Evolutionary conservation across 495 filamentous ascomycete genomes (phyloP), one percentile per base, ranked within the genome.

Genomic region (Lophiotrema nucula): DNA sequence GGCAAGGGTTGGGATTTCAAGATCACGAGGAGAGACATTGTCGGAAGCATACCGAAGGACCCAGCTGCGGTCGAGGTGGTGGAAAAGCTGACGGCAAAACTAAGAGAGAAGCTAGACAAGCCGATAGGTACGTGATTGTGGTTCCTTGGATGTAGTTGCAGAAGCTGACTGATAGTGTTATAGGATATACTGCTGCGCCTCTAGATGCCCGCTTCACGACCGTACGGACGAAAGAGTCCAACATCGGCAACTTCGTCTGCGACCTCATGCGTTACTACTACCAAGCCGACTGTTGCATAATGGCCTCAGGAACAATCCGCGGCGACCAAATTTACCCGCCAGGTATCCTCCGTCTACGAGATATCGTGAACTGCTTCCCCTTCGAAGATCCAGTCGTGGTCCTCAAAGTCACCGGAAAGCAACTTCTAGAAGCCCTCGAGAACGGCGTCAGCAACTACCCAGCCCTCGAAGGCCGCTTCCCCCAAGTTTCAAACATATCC

Each of bases 341-440:
- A 0, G 91, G 91, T 0, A 76, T 91, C 3, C 67, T 96, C 2
- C 74, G 81, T 12, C 69, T 95, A 26, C 87, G 87, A 56, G 91
- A 96, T 65, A 80, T 96, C 12, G 66, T 75, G 45, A 63, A 70
- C 37, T 69, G 68, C 59, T 96, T 96, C 66, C 91, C 91, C 0
- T 96, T 96, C 58, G 91, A 96, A 65, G 91, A 96, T 50, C 92
- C 91, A 0, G 86, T 92, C 3, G 84, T 95, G 0, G 83, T 93
- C 1, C 73, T 96, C 39, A 82, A 80, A 22, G 73, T 88, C 11
- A 74, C 69, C 1, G 91, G 91, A 0, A 72, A 79, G 47, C 84
- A 80, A 0, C 78, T 96, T 46, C 72, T 82, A 53, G 83, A 84
- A 13, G 91, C 91, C 6, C 68, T 96, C 2, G 90, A 96, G 69